Percentiles rank a stretch among this genome's conserved stretches.
Evolutionary conservation across 2,329 filamentous ascomycete species (phyloP).

Genomic region (Ambrosiella xylebori): DNA sequence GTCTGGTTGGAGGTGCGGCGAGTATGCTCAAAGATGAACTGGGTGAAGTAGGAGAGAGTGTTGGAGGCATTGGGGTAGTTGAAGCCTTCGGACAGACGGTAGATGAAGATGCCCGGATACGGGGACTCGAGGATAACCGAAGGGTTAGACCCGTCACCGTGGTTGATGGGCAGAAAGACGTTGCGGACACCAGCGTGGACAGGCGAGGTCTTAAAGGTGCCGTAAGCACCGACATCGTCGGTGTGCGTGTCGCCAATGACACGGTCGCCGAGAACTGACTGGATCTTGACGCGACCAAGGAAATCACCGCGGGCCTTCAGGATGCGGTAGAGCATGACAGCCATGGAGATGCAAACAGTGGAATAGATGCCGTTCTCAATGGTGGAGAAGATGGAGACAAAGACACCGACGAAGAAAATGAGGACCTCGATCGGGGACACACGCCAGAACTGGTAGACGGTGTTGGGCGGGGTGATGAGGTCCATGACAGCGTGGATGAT

Average conservation of each 20-base stretch:
- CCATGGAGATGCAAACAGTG: constrained; percentile 53
- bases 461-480: constrained; percentile 78
- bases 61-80: constrained; percentile 90
- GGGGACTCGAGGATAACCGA: constrained; percentile 61
- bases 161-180: constrained; percentile 73
- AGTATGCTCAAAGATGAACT: constrained; percentile 52
- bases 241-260: constrained; percentile 43
- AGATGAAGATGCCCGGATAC: constrained; percentile 88
- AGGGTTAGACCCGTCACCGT: constrained; percentile 82
- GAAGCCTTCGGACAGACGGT: constrained; percentile 85
- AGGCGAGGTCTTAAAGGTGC: constrained; percentile 30
- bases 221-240: constrained; percentile 34
- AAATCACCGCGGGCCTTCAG: constrained; percentile 65
- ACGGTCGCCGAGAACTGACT: constrained; percentile 67
- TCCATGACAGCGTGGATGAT: constrained; percentile 95
- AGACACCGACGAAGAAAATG: constrained; percentile 84
- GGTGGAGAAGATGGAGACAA: constrained; percentile 71
- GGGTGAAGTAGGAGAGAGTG: constrained; percentile 63
- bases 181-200: constrained; percentile 38
- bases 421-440: constrained; percentile 79
- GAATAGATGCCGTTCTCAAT: constrained; percentile 87
- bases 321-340: constrained; percentile 57
- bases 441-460: constrained; percentile 87
- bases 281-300: constrained; percentile 62
- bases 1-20: constrained; percentile 55